Percentiles rank a stretch among this genome's conserved stretches.
phyloP scores from a whole-genome alignment of 1,284 basidiomycete genomes.

The Malassezia furfur region DNA sequence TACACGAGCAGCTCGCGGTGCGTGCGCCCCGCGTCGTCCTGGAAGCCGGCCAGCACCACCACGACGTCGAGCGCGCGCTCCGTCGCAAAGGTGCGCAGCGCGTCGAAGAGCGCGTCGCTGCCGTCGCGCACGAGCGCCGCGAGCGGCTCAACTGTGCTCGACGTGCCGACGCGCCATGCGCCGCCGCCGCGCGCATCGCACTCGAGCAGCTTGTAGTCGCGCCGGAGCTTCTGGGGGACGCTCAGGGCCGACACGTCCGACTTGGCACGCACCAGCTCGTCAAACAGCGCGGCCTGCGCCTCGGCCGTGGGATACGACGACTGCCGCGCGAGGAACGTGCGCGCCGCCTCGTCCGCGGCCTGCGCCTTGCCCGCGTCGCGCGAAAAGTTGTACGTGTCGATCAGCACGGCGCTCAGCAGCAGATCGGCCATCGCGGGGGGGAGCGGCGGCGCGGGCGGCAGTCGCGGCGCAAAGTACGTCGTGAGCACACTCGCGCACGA shows the following conservation, averaged over 20 bases:
- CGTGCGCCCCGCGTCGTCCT: neutral
- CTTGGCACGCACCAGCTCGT: constrained; percentile 58
- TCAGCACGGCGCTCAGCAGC: constrained; percentile 46
- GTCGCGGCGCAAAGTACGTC: neutral
- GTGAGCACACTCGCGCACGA: constrained; percentile 21
- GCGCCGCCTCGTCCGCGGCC: constrained; percentile 56
- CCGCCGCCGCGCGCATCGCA: neutral
- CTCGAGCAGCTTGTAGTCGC: constrained; percentile 71
- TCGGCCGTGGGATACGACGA: neutral
- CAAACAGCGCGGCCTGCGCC: constrained; percentile 50
- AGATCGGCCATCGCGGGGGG: constrained; percentile 16
- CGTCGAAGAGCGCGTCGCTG: neutral
- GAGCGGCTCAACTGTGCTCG: constrained; percentile 4
- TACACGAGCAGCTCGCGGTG: constrained; percentile 10
- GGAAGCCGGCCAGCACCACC: constrained; percentile 7
- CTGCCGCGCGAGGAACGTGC: constrained; percentile 54
- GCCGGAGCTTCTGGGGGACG: constrained; percentile 67
- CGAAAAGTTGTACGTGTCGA: constrained; percentile 31
- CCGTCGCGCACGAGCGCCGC: neutral
- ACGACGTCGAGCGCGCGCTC: constrained; percentile 1
- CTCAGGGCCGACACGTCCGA: constrained; percentile 59
- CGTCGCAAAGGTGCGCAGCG: neutral
- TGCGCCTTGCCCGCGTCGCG: constrained; percentile 62
- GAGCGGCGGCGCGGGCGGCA: neutral
- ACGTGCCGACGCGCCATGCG: constrained; percentile 7